These are phyloP conservation scores for Lasiodiplodia hormozganensis DNA, from an alignment of 2,329 filamentous ascomycete species.

Conservation along the genomic window DNA sequence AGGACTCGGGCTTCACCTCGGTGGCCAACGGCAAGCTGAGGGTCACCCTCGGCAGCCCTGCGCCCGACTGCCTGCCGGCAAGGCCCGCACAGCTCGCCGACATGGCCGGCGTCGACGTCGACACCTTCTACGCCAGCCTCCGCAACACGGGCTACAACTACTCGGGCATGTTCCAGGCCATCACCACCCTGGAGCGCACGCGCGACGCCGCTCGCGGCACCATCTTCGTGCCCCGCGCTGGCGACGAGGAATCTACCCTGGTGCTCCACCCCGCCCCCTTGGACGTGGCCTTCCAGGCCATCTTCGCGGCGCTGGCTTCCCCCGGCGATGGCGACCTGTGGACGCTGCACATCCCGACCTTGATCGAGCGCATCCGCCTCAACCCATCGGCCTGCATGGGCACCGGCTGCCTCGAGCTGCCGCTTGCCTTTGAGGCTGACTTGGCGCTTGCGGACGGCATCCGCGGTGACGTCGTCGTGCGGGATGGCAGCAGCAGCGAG, in stretches of 20 bases:
- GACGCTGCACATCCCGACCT: conserved; percentile 35
- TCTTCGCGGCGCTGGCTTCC: conserved; percentile 39
- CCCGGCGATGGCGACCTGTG: conserved; percentile 40
- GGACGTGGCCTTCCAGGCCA: conserved; percentile 43
- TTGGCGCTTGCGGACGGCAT: not conserved
- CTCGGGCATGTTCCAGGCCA: conserved; percentile 26
- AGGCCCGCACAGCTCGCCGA: not conserved
- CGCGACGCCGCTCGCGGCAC: conserved; percentile 24
- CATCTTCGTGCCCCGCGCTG: not conserved
- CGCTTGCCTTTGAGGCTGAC: not conserved
- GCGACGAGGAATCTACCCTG: not conserved
- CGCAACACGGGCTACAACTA: conserved; percentile 36
- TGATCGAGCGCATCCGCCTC: conserved; percentile 35
- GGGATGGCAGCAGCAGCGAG: not conserved
- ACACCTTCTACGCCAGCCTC: conserved; percentile 34
- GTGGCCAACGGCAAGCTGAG: not conserved
- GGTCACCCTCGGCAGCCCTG: conserved; percentile 25
- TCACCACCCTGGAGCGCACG: conserved; percentile 28
- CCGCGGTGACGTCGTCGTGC: not conserved
- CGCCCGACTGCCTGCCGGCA: not conserved
- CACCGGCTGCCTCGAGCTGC: not conserved
- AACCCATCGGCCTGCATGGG: conserved; percentile 31
- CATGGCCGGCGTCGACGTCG: conserved; percentile 7
- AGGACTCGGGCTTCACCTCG: too few relatives aligned
- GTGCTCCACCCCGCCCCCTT: conserved; percentile 38